Evolutionary conservation across 306 rosid species (phyloP).

Genomic region (Mucuna pruriens): DNA sequence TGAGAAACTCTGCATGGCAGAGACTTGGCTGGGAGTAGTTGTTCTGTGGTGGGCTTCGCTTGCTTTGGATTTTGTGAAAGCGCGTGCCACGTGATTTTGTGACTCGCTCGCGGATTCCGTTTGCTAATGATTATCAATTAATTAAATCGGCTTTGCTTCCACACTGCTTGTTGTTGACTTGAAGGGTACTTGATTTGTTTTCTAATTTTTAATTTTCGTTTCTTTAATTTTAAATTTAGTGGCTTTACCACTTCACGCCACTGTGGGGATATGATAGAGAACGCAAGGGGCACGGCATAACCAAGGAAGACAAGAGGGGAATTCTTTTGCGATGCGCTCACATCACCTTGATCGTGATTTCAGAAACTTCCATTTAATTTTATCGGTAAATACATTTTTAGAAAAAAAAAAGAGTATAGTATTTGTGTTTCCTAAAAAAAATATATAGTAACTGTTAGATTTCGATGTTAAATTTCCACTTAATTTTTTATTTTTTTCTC

Average conservation of each 20-base stretch:
- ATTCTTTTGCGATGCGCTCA: not conserved
- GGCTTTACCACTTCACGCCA: not conserved
- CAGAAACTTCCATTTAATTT: not conserved
- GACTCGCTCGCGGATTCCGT: not conserved
- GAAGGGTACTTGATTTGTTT: not conserved
- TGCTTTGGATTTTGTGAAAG: constrained; percentile 24
- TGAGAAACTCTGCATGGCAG: not conserved
- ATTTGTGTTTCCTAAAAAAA: too few species aligned
- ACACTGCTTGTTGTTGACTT: constrained; percentile 39
- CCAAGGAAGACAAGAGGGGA: not conserved
- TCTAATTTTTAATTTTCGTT: not conserved
- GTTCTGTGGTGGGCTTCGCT: not conserved
- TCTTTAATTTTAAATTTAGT: constrained; percentile 10
- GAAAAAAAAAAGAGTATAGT: too few species aligned
- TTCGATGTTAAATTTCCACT: not conserved
- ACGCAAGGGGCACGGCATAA: not conserved
- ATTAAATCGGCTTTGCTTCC: not conserved
- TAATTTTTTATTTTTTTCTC: not conserved
- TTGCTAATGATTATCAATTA: not conserved
- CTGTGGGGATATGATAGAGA: not conserved
- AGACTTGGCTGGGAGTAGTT: not conserved
- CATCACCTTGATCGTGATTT: not conserved
- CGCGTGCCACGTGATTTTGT: constrained; percentile 32
- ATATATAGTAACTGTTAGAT: too few species aligned
- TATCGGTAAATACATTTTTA: too few species aligned